Evolutionary conservation across 108 stramenopile genomes (phyloP).

Genomic region (Fragilariopsis cylindrus): DNA sequence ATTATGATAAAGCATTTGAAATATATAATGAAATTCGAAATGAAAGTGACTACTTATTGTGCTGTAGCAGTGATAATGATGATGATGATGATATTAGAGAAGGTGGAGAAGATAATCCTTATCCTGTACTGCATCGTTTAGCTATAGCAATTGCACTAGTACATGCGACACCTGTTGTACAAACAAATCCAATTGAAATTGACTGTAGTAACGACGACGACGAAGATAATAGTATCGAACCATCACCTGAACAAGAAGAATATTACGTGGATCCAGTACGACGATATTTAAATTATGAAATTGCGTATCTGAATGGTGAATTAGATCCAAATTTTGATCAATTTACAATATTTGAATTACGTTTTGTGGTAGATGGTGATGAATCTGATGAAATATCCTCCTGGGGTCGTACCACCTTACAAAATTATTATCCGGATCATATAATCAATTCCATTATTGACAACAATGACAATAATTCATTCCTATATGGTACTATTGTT

Average conservation of each 20-base stretch:
- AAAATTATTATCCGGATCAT: slow-evolving; percentile 28
- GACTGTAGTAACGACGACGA: not conserved
- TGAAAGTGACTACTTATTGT: not conserved
- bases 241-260: not conserved
- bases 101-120: not conserved
- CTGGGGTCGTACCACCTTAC: slow-evolving; percentile 23
- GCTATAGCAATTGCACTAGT: slow-evolving; percentile 28
- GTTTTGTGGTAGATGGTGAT: slow-evolving; percentile 18
- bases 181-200: not conserved
- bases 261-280: slow-evolving; percentile 22
- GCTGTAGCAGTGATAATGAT: too few species aligned
- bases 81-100: not conserved
- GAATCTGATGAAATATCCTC: slow-evolving; percentile 20
- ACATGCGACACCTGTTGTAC: slow-evolving; percentile 19
- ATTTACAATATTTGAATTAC: slow-evolving; percentile 17
- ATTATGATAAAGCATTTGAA: slow-evolving; percentile 11
- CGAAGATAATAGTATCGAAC: not conserved
- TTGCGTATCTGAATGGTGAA: slow-evolving; percentile 27
- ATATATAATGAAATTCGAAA: slow-evolving; percentile 21
- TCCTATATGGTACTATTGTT: slow-evolving; percentile 13
- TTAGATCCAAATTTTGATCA: slow-evolving; percentile 18
- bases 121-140: slow-evolving; percentile 16
- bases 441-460: not conserved
- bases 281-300: slow-evolving; percentile 31
- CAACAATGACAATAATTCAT: slow-evolving; percentile 2